Percentiles rank a stretch among this genome's conserved stretches.
Conservation (phyloP, 2,329 filamentous ascomycete species). For the Tolypocladium tundrense region DNA sequence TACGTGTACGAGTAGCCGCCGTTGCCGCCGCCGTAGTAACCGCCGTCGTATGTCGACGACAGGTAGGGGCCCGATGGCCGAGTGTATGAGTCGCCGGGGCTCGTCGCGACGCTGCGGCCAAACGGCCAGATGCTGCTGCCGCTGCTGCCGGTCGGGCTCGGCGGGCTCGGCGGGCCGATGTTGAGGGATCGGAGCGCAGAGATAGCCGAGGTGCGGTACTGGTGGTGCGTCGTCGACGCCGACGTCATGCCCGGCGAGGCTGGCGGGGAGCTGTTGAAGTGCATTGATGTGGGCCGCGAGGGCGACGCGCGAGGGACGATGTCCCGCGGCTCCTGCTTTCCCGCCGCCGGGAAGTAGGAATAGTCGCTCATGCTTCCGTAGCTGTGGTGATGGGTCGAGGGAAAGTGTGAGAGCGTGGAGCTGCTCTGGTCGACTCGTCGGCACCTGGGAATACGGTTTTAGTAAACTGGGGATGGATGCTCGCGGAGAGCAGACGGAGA, state of each 20-base stretch:
- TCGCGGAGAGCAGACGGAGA: neutral
- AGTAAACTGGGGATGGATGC: constrained; percentile 6
- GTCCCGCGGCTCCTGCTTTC: constrained; percentile 44
- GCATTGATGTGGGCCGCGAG: constrained; percentile 45
- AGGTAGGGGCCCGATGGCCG: constrained; percentile 28
- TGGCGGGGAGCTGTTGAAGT: constrained; percentile 41
- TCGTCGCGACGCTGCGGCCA: constrained; percentile 37
- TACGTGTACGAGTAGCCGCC: constrained; percentile 25
- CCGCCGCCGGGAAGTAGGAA: constrained; percentile 32
- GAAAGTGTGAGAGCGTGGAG: constrained; percentile 16
- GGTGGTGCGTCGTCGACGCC: constrained; percentile 13
- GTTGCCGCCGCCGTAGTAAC: constrained; percentile 22
- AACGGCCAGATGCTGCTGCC: constrained; percentile 43
- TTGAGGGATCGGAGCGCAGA: constrained; percentile 45
- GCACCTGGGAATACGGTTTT: constrained; percentile 30
- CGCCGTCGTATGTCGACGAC: constrained; percentile 43
- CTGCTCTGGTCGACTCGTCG: constrained; percentile 41
- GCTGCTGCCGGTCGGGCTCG: constrained; percentile 36
- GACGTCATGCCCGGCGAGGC: constrained; percentile 28
- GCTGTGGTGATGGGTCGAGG: constrained; percentile 14
- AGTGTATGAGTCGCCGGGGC: constrained; percentile 42
- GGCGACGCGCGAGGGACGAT: constrained; percentile 55
- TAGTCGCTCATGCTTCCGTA: constrained; percentile 23
- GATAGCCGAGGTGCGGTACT: constrained; percentile 39
- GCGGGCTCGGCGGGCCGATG: constrained; percentile 43